Base-by-base conservation (phyloP, 768 basidiomycete species). In the Macrolepiota albuminosa region DNA sequence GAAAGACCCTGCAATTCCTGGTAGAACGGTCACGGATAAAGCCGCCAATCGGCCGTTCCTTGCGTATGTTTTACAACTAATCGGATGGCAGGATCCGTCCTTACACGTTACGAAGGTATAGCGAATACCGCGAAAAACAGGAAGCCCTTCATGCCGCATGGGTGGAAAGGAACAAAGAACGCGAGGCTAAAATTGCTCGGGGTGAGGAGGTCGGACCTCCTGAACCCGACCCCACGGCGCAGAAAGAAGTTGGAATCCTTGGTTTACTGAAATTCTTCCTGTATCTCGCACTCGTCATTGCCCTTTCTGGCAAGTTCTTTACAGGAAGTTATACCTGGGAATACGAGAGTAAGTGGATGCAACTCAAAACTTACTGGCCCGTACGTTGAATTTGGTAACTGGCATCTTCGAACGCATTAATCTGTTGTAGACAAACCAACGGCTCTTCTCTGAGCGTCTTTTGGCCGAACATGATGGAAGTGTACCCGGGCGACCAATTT, bases 241-340 rank as follows among this genome's bases (percentile, higher is more conserved):
- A 85, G 60, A 76, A 78, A 61, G 88, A 89, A 72, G 80, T 93
- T 48, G 87, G 85, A 52, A 61, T 85, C 42, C 68, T 82, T 36
- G 87, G 84, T 26, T 69, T 93, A 50, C 71, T 93, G 69, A 91
- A 89, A 71, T 87, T 91, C 69, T 63, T 90, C 40, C 60, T 89
- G 52, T 82, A 83, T 63, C 54, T 82, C 2, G 55, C 85, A 24
- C 64, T 90, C 54, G 72, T 85, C 61, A 61, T 81, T 42, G 67
- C 83, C 1, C 75, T 92, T 34, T 81, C 86, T 39, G 88, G 93
- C 56, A 89, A 89, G 69, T 93, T 95, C 73, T 76, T 95, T 69
- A 91, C 91, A 0, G 91, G 88, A n/a, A 91, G 87, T 68, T 92
- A 85, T 69, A 73, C 85, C 24, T 97, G 93, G 93, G 92, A 94